These are phyloP conservation scores for Russula abietina DNA, from an alignment of 768 basidiomycete genomes.

Conservation along the genomic window DNA sequence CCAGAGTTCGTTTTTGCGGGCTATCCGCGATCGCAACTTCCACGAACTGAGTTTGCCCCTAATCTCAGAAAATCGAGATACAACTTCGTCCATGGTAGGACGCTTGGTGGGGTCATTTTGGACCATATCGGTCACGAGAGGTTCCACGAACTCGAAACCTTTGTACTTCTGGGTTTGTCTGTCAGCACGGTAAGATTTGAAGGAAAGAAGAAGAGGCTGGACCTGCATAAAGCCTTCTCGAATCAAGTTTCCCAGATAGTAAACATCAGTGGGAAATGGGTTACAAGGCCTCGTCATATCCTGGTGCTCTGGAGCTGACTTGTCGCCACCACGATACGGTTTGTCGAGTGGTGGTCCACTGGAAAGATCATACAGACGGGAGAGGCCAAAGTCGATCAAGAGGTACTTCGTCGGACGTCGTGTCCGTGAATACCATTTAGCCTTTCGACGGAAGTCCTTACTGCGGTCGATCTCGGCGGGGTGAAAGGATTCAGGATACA, in stretches of 20 bases:
- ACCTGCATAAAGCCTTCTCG: conserved; percentile 21
- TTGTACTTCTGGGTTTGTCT: too few species aligned
- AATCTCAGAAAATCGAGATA: conserved; percentile 7
- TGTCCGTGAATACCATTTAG: conserved; percentile 26
- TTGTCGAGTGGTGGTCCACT: conserved; percentile 17
- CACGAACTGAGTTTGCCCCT: background rate
- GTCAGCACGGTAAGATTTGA: too few species aligned
- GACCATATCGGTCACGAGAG: conserved; percentile 32
- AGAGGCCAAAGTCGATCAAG: conserved; percentile 31
- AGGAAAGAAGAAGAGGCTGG: background rate
- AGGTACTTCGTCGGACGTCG: conserved; percentile 27
- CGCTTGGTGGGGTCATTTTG: conserved; percentile 36
- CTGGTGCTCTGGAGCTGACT: conserved; percentile 28
- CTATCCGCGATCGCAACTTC: conserved; percentile 19
- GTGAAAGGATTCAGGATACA: conserved; percentile 21
- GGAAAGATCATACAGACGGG: conserved; percentile 23
- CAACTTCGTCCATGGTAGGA: too few species aligned
- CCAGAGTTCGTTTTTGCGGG: conserved; percentile 10
- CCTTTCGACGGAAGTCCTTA: conserved; percentile 9
- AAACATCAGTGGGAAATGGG: conserved; percentile 29
- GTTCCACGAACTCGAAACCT: conserved; percentile 11
- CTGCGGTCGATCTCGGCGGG: background rate
- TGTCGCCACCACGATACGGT: conserved; percentile 27
- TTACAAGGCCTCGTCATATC: background rate
- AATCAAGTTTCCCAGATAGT: conserved; percentile 28